Base-by-base conservation (phyloP, 345 rosid genomes). In the Schrenkiella parvula region DNA sequence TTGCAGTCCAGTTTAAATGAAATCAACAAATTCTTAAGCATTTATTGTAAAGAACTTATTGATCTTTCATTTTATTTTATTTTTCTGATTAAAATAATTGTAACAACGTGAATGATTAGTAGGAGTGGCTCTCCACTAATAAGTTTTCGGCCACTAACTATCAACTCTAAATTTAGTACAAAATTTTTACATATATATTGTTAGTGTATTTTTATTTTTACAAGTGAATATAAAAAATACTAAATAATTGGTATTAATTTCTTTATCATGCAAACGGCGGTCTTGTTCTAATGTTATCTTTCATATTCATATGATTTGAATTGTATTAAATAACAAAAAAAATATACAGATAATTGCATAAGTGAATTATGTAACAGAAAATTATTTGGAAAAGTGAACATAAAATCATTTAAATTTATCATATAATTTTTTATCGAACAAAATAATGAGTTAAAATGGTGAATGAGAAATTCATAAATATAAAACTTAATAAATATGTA, bases 41-140 rank as follows among this genome's bases (percentile, higher is more conserved):
- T 50, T 47, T 41, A 50, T 39, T 38, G 32, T 26, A 37, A 47
- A 37, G 6, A 22, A 25, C n/a, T 12, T 28, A 18, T n/a, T 11
- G 4, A 21, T 32, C 15, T 6, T 22, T n/a, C 5, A 14, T 1
- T 51, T 5, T 23, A 7, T 51, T 22, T 12, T 4, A 0, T 34
- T 3, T 13, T 22, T 48, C 13, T 18, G 48, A 8, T 10, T 21
- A 0, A 25, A 11, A 15, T 22, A 22, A 58, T 9, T 47, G 9
- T 31, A 6, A 5, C 18, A 41, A 32, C 22, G 29, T 52, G 46
- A 23, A 43, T 42, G 70, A 43, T 29, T 12, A 21, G 70, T 54
- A 52, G 26, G 48, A 72, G 70, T 64, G 64, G 76, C 28, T 55
- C 63, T 72, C 76, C 64, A 72, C 70, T 64, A 60, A 29, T 25